phyloP scores from a whole-genome alignment of 805 yeast species.

The Lipomyces starkeyi region DNA sequence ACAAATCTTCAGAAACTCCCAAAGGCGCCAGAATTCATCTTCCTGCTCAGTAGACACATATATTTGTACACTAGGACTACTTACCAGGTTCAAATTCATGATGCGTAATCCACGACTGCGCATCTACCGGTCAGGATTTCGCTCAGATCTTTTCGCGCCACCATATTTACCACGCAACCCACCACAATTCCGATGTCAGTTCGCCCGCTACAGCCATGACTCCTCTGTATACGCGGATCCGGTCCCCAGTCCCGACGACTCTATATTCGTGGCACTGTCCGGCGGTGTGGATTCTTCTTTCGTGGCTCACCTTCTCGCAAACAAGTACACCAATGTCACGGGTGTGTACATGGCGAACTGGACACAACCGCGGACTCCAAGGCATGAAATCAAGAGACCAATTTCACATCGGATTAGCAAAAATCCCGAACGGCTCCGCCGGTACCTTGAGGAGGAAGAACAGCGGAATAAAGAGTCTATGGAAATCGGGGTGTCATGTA shows the following conservation, averaged over 20 bases:
- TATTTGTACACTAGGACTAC: not conserved
- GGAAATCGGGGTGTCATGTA: constrained; percentile 41
- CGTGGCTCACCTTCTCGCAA: constrained; percentile 70
- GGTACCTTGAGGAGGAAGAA: constrained; percentile 2
- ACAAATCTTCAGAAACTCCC: too few relatives aligned
- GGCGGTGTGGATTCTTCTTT: constrained; percentile 97
- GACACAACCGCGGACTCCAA: constrained; percentile 49
- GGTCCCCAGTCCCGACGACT: constrained; percentile 23
- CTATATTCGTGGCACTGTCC: constrained; percentile 85
- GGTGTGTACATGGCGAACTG: constrained; percentile 97
- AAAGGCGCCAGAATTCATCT: too few relatives aligned
- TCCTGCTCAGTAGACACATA: not conserved
- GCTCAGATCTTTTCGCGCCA: not conserved
- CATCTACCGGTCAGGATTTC: not conserved
- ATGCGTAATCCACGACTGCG: not conserved
- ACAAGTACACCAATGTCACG: constrained; percentile 59
- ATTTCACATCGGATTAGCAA: not conserved
- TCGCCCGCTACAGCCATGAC: not conserved
- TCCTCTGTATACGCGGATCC: constrained; percentile 15
- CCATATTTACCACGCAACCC: not conserved
- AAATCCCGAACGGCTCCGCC: constrained; percentile 13
- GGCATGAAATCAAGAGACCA: constrained; percentile 16
- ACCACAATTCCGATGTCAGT: not conserved
- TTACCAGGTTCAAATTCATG: not conserved
- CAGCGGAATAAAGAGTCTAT: constrained; percentile 18